Evolutionary conservation across 1,139 yeast species (phyloP).

Genomic region (Sugiyamaella neomexicana): DNA sequence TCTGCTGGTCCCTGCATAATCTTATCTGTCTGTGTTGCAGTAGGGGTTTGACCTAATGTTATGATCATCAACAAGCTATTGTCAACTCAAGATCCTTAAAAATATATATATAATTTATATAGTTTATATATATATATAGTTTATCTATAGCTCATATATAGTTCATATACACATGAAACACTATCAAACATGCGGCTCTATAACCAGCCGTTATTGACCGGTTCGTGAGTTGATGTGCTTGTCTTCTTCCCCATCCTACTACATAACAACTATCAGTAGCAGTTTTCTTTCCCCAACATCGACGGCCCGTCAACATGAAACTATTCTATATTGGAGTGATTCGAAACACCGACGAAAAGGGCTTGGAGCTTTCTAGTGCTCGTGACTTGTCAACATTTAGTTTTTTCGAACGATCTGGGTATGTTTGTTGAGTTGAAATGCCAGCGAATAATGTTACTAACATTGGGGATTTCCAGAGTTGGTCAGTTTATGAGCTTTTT

Average conservation of each 20-base stretch:
- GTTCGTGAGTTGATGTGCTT: neutral
- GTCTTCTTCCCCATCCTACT: neutral
- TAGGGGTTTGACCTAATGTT: no score
- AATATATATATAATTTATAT: no score
- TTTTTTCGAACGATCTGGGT: constrained; percentile 66
- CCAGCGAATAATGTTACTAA: no score
- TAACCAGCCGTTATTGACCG: neutral
- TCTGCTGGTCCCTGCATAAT: no score
- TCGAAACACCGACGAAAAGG: constrained; percentile 61
- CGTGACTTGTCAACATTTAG: constrained; percentile 83
- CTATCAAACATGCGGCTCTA: no score
- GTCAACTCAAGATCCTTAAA: no score
- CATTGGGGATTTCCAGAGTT: constrained; percentile 29
- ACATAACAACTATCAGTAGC: neutral
- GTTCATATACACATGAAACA: no score
- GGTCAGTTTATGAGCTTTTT: constrained; percentile 91
- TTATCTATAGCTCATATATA: no score
- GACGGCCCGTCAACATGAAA: constrained; percentile 57
- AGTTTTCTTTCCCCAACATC: neutral
- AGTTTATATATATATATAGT: no score
- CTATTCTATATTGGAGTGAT: constrained; percentile 85
- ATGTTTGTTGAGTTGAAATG: constrained; percentile 1
- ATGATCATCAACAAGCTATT: no score
- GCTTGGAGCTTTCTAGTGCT: constrained; percentile 72
- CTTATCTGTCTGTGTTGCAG: no score